phyloP scores from a whole-genome alignment of 495 filamentous ascomycete genomes.

The Endocarpon pusillum region DNA sequence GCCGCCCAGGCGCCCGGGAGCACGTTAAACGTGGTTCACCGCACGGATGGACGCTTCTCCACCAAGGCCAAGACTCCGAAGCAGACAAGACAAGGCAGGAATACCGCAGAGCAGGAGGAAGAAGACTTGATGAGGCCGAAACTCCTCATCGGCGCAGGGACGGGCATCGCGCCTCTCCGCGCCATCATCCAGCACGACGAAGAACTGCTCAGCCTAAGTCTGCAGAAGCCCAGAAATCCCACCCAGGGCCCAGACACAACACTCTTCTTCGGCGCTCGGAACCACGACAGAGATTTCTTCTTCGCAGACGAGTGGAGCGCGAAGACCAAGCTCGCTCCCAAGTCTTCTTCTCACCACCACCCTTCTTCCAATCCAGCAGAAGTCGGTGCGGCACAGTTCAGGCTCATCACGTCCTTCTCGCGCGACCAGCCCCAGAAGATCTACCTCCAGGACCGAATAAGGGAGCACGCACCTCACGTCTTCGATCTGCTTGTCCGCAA shows the following conservation, averaged over 20 bases:
- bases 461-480: slow-evolving; percentile 38
- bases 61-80: too few relatives aligned
- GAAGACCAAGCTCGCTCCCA: slow-evolving; percentile 11
- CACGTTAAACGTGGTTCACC: slow-evolving; percentile 38
- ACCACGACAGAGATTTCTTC: slow-evolving; percentile 54
- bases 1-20: slow-evolving; percentile 41
- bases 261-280: slow-evolving; percentile 72
- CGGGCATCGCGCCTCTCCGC: slow-evolving; percentile 77
- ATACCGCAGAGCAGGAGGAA: slow-evolving; percentile 25
- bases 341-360: too few relatives aligned
- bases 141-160: slow-evolving; percentile 75
- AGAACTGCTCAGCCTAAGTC: slow-evolving; percentile 10
- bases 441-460: slow-evolving; percentile 80
- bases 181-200: slow-evolving; percentile 55
- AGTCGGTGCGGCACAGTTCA: slow-evolving; percentile 19
- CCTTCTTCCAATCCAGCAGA: slow-evolving; percentile 17
- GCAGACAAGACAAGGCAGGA: slow-evolving; percentile 37
- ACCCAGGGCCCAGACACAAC: slow-evolving; percentile 22
- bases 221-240: slow-evolving; percentile 16
- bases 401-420: slow-evolving; percentile 69
- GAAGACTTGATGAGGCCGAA: slow-evolving; percentile 39
- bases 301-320: slow-evolving; percentile 60
- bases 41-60: slow-evolving; percentile 11
- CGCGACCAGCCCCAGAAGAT: slow-evolving; percentile 56
- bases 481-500: slow-evolving; percentile 36